Base-by-base conservation (phyloP, 352 stramenopile species). In the Pythium pyrilobum region DNA sequence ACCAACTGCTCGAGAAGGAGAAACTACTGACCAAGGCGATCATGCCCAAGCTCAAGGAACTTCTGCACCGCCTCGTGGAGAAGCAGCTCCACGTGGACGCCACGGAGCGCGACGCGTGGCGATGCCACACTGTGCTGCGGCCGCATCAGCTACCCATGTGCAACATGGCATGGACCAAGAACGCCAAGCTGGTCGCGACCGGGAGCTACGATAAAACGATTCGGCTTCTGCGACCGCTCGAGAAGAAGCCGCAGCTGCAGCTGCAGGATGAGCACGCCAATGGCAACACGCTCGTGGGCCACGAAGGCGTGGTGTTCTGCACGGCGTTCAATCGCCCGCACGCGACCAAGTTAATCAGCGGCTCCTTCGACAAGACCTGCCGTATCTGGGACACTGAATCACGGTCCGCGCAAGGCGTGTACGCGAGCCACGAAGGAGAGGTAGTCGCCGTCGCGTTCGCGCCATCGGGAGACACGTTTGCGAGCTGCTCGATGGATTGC, bases 351-450 rank as follows among this genome's bases (percentile, higher is more conserved):
- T 57, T 88, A 25, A 55, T 88, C 15, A 89, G 78, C 0, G 81
- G 81, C 3, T 89, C 81, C 18, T 92, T 89, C 42, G 81, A 92
- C 64, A 88, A 86, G 62, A 87, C 77, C 4, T 89, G 78, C 39
- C 71, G 81, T 4, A 44, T 92, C 33, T 92, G 81, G 79, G 68
- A 90, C 52, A 62, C 81, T 12, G 27, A 66, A 9, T 69, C 43
- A 6, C 60, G 64, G 15, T 38, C 41, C 0, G 34, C 40, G 16
- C 67, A 64, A 56, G 78, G 75, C 10, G 57, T 85, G 4, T 87
- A 82, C 42, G 39, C 47, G 25, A 77, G 78, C 0, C 81, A 92
- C 25, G 62, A 78, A 47, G 69, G 67, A 5, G 78, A 89, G 43
- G 61, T 92, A 23, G 75, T 89, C 10, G 54, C 69, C 3, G 64